A percentile compares a stretch with the other conserved stretches of the same genome.
phyloP scores from a whole-genome alignment of 352 stramenopile genomes.

The Globisporangium viniferum region DNA sequence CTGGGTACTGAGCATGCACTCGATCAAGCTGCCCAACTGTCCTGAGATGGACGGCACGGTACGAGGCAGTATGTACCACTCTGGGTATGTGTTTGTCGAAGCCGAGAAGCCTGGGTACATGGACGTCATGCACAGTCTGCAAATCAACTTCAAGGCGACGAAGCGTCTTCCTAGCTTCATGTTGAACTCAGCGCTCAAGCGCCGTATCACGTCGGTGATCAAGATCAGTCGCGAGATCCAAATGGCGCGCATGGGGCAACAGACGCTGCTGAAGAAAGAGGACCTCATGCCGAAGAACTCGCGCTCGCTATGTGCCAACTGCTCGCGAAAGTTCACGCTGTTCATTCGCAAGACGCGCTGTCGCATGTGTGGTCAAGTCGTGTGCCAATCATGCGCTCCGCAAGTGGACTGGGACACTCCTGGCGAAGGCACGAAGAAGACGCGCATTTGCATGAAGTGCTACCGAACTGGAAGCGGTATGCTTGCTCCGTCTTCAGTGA shows the following conservation, averaged over 20 bases:
- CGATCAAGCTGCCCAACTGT: slow-evolving; percentile 74
- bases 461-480: slow-evolving; percentile 30
- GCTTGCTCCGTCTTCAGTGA: slow-evolving; percentile 4
- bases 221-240: slow-evolving; percentile 68
- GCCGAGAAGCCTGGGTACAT: slow-evolving; percentile 72
- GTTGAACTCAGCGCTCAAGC: slow-evolving; percentile 60
- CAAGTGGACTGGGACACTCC: slow-evolving; percentile 42
- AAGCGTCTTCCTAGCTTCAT: slow-evolving; percentile 61
- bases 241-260: slow-evolving; percentile 46
- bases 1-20: slow-evolving; percentile 83
- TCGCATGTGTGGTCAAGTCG: slow-evolving; percentile 69
- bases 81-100: slow-evolving; percentile 77
- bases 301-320: slow-evolving; percentile 50
- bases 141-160: slow-evolving; percentile 84
- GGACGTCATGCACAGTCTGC: slow-evolving; percentile 83
- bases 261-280: slow-evolving; percentile 57
- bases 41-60: slow-evolving; percentile 69
- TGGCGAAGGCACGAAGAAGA: slow-evolving; percentile 34
- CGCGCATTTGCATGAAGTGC: slow-evolving; percentile 58
- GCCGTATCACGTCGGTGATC: slow-evolving; percentile 60
- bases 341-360: slow-evolving; percentile 73
- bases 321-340: slow-evolving; percentile 64
- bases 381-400: slow-evolving; percentile 68
- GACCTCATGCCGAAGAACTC: slow-evolving; percentile 69
- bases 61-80: slow-evolving; percentile 80